Base-by-base conservation (phyloP, 2,329 filamentous ascomycete species). In the Trichoderma harzianum region DNA sequence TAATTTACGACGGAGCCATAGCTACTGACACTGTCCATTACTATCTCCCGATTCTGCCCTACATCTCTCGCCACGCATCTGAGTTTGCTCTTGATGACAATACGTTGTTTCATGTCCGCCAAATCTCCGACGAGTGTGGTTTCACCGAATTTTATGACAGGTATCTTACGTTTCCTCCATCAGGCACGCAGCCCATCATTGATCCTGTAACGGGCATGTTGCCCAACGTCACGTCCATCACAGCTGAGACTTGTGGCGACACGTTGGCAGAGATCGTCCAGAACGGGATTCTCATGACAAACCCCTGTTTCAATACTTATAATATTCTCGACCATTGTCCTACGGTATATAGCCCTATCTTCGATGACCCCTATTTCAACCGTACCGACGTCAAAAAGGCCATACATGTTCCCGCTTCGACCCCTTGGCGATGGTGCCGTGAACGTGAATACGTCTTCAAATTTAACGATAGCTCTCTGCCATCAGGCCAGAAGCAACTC, bases 231-330 rank as follows among this genome's bases (percentile, higher is more conserved):
- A 82, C 30, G 75, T 81, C 78, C 28, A 74, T 58, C 0, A 76
- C 76, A 43, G 81, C 81, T 0, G 77, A 81, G 0, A 85, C 84
- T 5, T 95, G 92, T 43, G 2, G 1, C 75, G 75, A 84, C 0
- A 90, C 34, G 34, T 36, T 36, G 34, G 1, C 5, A 16, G 5
- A 36, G 12, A 36, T 5, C 12, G 34, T 36, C 34, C 12, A n/a
- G n/a, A n/a, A n/a, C n/a, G n/a, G n/a, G n/a, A n/a, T n/a, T n/a
- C 73, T 84, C 5, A 77, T 83, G 1, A 80, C 88, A 39, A 96
- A 96, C 81, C 93, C 93, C 0, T 96, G 93, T 83, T 97, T 92
- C 81, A 89, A 94, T 78, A 83, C 93, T 12, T 96, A 95, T 81
- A 88, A 92, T 65, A 87, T 95, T 16, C 88, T 88, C 3, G 90